phyloP scores from a whole-genome alignment of 192 early-diverging fungal species.

The Coemansia sp. region DNA sequence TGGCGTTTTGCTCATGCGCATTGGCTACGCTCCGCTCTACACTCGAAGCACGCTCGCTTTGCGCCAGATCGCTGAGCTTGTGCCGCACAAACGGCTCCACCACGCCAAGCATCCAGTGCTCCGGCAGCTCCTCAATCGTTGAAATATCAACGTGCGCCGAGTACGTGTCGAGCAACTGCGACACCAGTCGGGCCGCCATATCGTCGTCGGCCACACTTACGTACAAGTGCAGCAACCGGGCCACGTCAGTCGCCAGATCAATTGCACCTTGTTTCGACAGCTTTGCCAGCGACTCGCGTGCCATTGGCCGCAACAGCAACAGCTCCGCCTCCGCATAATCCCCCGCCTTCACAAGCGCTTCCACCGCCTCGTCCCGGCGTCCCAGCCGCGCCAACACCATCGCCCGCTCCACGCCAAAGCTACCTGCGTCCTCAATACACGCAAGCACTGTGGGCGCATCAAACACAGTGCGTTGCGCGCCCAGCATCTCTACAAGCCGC shows the following conservation, averaged over 20 bases:
- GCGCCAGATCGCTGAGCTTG: conserved; percentile 9
- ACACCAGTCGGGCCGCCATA: conserved; percentile 31
- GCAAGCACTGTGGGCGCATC: conserved; percentile 17
- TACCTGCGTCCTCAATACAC: conserved; percentile 22
- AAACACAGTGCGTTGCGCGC: conserved; percentile 7
- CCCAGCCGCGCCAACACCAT: conserved; percentile 30
- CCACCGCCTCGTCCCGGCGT: conserved; percentile 12
- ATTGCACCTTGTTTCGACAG: conserved; percentile 1
- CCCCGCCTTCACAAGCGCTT: conserved; percentile 21
- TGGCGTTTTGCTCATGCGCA: conserved; percentile 2
- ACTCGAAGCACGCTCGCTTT: neutral
- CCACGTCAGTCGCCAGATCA: conserved; percentile 7
- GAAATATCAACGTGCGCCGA: neutral
- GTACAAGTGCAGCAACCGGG: conserved; percentile 22
- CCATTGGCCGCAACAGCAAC: conserved; percentile 23
- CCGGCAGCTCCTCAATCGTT: conserved; percentile 22
- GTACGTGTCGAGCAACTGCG: conserved; percentile 21
- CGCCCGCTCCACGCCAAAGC: conserved; percentile 24
- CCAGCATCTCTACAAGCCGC: conserved; percentile 25
- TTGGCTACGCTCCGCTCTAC: conserved; percentile 18
- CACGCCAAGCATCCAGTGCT: conserved; percentile 31
- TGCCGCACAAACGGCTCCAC: conserved; percentile 34
- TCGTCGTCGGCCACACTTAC: conserved; percentile 31
- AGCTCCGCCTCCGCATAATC: conserved; percentile 51
- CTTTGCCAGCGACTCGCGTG: conserved; percentile 22